phyloP scores from a whole-genome alignment of 1,139 yeast genomes.

The Taphrina pruni region DNA sequence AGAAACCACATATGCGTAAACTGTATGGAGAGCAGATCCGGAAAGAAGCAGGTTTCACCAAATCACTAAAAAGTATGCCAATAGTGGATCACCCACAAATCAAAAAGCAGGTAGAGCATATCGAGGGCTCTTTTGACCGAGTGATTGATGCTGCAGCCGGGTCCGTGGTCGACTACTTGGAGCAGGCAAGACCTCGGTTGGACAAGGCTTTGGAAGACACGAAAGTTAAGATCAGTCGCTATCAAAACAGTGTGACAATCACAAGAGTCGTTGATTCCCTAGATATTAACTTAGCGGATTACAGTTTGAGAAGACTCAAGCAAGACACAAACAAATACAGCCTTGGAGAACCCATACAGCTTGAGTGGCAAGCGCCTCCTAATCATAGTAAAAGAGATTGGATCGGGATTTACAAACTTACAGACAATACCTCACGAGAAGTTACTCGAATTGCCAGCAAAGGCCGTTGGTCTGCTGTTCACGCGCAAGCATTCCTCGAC shows the following conservation, averaged over 20 bases:
- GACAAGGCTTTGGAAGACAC: conserved; percentile 28
- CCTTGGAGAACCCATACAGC: conserved; percentile 63
- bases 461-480: conserved; percentile 72
- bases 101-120: conserved; percentile 16
- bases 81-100: conserved; percentile 37
- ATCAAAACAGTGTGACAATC: conserved; percentile 30
- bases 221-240: conserved; percentile 16
- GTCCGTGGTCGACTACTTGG: neutral
- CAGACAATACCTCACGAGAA: conserved; percentile 65
- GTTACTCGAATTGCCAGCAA: conserved; percentile 68
- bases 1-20: conserved; percentile 78
- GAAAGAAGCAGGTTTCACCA: conserved; percentile 65
- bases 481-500: conserved; percentile 51
- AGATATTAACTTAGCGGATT: neutral
- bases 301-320: neutral
- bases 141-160: conserved; percentile 5
- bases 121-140: conserved; percentile 34
- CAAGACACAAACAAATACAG: conserved; percentile 47
- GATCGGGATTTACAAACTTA: conserved; percentile 76
- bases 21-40: conserved; percentile 68
- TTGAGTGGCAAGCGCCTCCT: conserved; percentile 65
- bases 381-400: conserved; percentile 63
- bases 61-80: conserved; percentile 59
- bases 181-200: conserved; percentile 23
- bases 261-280: conserved; percentile 15